Evolutionary conservation across 495 filamentous ascomycete species (phyloP).

Genomic region (Tetracladium setigerum): DNA sequence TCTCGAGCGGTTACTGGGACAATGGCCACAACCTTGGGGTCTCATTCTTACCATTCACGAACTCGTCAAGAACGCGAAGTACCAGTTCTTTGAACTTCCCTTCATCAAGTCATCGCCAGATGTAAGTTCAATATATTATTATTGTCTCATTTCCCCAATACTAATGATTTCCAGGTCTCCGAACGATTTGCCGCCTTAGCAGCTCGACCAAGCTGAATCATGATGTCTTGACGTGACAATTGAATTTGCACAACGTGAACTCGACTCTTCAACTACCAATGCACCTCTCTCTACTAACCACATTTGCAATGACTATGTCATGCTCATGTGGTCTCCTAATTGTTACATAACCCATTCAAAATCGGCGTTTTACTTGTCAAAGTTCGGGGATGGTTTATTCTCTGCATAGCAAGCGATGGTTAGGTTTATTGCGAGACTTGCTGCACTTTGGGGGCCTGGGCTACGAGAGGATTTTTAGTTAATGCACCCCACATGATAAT

Average conservation of each 20-base stretch:
- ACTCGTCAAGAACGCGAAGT: conserved; percentile 81
- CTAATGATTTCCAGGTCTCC: conserved; percentile 28
- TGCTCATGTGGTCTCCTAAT: conserved; percentile 3
- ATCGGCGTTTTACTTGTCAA: conserved; percentile 19
- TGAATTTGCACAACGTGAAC: no score
- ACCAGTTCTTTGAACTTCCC: conserved; percentile 83
- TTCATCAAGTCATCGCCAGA: conserved; percentile 86
- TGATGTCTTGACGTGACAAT: background rate
- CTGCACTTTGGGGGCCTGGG: conserved; percentile 8
- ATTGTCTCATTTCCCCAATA: conserved; percentile 7
- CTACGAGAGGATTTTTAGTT: conserved; percentile 8
- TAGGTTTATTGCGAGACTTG: conserved; percentile 19
- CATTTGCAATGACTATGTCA: no score
- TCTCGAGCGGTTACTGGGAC: conserved; percentile 78
- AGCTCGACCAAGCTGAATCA: conserved; percentile 22
- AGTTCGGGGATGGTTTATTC: conserved; percentile 19
- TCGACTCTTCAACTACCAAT: no score
- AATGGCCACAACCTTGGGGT: conserved; percentile 95
- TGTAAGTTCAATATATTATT: conserved; percentile 39
- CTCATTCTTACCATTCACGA: conserved; percentile 85
- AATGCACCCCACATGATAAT: conserved; percentile 23
- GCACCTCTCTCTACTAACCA: no score
- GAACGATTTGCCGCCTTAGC: conserved; percentile 33
- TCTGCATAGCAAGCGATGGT: conserved; percentile 26
- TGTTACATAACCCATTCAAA: conserved; percentile 24